Evolutionary conservation across 108 stramenopile species (phyloP).

Genomic region (Asterionellopsis glacialis): DNA sequence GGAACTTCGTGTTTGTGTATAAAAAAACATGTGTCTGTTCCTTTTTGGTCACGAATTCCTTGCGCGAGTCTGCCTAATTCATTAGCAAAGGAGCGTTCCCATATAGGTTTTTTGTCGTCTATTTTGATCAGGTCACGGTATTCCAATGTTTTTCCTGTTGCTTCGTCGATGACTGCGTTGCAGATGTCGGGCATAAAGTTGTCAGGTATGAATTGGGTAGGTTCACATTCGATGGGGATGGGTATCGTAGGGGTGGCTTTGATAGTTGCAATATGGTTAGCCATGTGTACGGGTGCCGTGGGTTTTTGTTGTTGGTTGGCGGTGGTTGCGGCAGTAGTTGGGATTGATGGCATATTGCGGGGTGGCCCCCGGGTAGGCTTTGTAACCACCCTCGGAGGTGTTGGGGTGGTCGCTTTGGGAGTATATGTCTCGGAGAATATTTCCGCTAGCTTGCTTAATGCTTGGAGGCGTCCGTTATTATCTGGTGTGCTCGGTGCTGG

Average conservation of each 20-base stretch:
- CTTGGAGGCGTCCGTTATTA: neutral
- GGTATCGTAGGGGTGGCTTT: neutral
- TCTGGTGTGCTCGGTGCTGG: neutral
- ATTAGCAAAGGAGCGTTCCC: slow-evolving; percentile 10
- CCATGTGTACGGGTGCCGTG: neutral
- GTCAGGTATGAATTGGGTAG: neutral
- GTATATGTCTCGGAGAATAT: neutral
- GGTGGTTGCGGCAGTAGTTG: neutral
- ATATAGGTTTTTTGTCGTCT: too few species aligned
- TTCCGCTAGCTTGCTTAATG: neutral
- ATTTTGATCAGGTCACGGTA: too few species aligned
- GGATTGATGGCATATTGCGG: too few species aligned
- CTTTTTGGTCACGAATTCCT: slow-evolving; percentile 3
- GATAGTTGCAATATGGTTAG: neutral
- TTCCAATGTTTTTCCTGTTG: too few species aligned
- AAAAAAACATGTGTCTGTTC: too few species aligned
- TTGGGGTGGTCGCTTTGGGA: too few species aligned
- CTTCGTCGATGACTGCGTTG: slow-evolving; percentile 19
- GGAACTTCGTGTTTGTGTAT: slow-evolving; percentile 32
- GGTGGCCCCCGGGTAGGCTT: too few species aligned
- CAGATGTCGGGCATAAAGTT: too few species aligned
- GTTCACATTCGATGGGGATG: neutral
- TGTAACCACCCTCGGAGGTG: slow-evolving; percentile 1
- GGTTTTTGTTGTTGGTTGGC: too few species aligned
- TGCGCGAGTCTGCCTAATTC: slow-evolving; percentile 14